Evolutionary conservation across 2,329 filamentous ascomycete genomes (phyloP).

Genomic region (Acephala macrosclerotiorum): DNA sequence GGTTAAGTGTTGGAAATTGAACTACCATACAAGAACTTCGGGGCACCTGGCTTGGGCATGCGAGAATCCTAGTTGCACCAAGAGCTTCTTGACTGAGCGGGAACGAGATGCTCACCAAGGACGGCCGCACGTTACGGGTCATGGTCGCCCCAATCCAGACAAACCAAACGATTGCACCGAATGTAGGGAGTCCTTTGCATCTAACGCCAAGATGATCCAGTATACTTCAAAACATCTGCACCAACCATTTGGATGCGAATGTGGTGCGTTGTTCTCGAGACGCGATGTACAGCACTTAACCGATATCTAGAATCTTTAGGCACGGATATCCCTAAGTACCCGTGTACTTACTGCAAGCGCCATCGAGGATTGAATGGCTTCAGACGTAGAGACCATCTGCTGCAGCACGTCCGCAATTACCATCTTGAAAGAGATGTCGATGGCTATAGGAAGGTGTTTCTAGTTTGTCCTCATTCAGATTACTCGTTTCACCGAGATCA

Average conservation of each 20-base stretch:
- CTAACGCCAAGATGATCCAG: conserved; percentile 25
- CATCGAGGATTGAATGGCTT: conserved; percentile 46
- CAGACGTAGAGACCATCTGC: conserved; percentile 47
- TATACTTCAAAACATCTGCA: conserved; percentile 28
- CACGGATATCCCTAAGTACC: conserved; percentile 32
- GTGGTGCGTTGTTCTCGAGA: conserved; percentile 40
- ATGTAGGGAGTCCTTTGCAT: conserved; percentile 15
- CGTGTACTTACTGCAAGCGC: conserved; percentile 45
- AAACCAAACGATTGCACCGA: conserved; percentile 25
- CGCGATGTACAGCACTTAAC: conserved; percentile 39
- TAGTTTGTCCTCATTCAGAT: conserved; percentile 20
- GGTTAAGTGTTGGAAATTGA: background rate
- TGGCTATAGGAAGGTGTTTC: conserved; percentile 16
- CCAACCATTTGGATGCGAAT: conserved; percentile 33
- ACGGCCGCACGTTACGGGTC: conserved; percentile 16
- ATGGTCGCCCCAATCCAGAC: conserved; percentile 10
- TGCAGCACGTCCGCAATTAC: conserved; percentile 49
- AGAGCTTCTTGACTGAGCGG: conserved; percentile 11
- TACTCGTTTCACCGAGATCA: conserved; percentile 25
- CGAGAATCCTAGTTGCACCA: conserved; percentile 9
- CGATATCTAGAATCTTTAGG: conserved; percentile 39
- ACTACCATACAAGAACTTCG: background rate
- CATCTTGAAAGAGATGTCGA: conserved; percentile 37
- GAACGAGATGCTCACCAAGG: conserved; percentile 25
- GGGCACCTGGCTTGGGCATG: conserved; percentile 14